A percentile compares a stretch with the other conserved stretches of the same genome.
Evolutionary conservation across 345 rosid genomes (phyloP).

Genomic region (Murraya paniculata): DNA sequence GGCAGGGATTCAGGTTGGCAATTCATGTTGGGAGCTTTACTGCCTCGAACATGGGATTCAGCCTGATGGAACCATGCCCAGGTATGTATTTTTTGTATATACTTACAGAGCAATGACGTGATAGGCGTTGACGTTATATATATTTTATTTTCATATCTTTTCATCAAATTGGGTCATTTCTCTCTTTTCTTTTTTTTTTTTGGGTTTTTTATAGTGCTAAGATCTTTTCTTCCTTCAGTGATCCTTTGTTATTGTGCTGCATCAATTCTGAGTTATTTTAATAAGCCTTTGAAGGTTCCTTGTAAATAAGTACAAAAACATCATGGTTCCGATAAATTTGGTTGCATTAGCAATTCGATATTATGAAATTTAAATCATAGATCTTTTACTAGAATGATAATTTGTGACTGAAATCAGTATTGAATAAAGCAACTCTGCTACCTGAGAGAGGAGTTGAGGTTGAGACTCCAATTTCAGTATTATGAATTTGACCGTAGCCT

Average conservation of each 20-base stretch:
- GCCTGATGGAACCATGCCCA: slow-evolving; percentile 66
- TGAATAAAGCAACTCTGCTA: not conserved
- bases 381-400: not conserved
- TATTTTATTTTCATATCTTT: not conserved
- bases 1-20: slow-evolving; percentile 78
- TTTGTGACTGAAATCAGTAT: not conserved
- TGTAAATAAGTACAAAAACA: not conserved
- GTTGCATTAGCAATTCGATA: not conserved
- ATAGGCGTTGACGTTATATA: not conserved
- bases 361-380: not conserved
- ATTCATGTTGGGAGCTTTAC: slow-evolving; percentile 77
- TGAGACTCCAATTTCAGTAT: not conserved
- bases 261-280: not conserved
- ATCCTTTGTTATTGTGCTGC: not conserved
- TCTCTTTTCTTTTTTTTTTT: not conserved
- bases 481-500: not conserved
- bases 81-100: slow-evolving; percentile 18
- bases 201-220: not conserved
- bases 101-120: not conserved
- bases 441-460: not conserved
- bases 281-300: not conserved
- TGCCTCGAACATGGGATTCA: slow-evolving; percentile 80
- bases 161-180: not conserved
- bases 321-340: not conserved
- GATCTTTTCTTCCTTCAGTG: not conserved